Percentiles rank a stretch among this genome's conserved stretches.
Evolutionary conservation across 2,329 filamentous ascomycete genomes (phyloP).

Genomic region (Ascomycota sp.): DNA sequence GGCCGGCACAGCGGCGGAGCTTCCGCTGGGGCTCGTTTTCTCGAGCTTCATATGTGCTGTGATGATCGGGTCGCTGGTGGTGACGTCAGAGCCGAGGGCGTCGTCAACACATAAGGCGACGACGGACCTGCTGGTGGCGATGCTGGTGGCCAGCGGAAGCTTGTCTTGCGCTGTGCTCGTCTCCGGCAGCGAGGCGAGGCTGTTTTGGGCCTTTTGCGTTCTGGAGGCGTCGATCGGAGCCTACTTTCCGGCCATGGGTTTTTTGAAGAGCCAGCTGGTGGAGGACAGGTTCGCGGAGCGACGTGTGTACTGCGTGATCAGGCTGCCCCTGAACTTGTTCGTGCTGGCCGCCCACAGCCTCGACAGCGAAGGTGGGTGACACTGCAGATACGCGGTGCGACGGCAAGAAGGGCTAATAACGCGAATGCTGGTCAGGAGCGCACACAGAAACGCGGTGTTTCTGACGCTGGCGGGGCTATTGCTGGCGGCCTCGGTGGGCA

Average conservation of each 20-base stretch:
- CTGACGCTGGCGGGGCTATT: constrained; percentile 3
- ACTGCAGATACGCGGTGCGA: background rate
- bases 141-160: constrained; percentile 13
- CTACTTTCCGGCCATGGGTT: constrained; percentile 35
- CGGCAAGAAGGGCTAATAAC: background rate
- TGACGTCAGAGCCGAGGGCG: background rate
- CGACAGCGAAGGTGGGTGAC: constrained; percentile 19
- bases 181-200: constrained; percentile 19
- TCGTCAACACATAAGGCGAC: constrained; percentile 5
- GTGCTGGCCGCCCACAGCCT: constrained; percentile 25
- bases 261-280: constrained; percentile 31
- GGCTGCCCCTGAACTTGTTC: constrained; percentile 35
- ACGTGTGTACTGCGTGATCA: constrained; percentile 33
- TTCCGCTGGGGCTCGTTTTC: constrained; percentile 29
- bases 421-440: constrained; percentile 6
- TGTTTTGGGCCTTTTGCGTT: constrained; percentile 35
- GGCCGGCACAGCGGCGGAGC: constrained; percentile 8
- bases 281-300: constrained; percentile 31
- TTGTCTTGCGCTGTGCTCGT: constrained; percentile 21
- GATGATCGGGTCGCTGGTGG: constrained; percentile 28
- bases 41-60: constrained; percentile 35
- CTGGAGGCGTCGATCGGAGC: constrained; percentile 36
- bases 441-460: constrained; percentile 11
- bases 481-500: background rate
- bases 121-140: constrained; percentile 13